These are phyloP conservation scores for Chlamydomonas urium DNA, from an alignment of 139 green algal genomes.

Conservation along the genomic window DNA sequence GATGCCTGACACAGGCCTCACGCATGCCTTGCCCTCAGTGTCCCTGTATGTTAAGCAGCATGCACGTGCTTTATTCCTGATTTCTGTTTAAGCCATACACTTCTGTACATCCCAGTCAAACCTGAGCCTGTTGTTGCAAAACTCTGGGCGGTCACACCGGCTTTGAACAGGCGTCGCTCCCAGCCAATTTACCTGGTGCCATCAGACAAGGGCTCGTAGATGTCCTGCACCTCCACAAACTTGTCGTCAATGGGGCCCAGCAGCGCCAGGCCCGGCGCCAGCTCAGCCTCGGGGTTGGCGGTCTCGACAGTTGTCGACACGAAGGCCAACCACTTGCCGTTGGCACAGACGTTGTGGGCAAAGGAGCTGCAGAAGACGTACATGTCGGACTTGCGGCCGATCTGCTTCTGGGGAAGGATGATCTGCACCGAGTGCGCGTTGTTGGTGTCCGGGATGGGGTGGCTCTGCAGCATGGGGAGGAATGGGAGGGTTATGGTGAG, in stretches of 20 bases:
- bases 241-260: conserved; percentile 91
- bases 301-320: conserved; percentile 94
- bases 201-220: conserved; percentile 14
- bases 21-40: too few species aligned
- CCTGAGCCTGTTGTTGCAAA: too few species aligned
- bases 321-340: conserved; percentile 95
- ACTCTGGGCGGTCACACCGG: too few species aligned
- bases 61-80: too few species aligned
- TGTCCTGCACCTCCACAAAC: conserved; percentile 69
- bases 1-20: too few species aligned
- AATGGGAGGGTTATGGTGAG: too few species aligned
- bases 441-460: conserved; percentile 94
- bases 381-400: conserved; percentile 85
- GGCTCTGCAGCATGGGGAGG: conserved; percentile 43
- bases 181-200: conserved; percentile 4
- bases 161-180: too few species aligned
- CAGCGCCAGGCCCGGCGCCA: conserved; percentile 75
- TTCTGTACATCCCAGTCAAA: too few species aligned
- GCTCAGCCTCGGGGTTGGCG: conserved; percentile 59
- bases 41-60: too few species aligned
- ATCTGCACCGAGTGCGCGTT: conserved; percentile 87
- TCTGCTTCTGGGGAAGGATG: conserved; percentile 98
- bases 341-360: conserved; percentile 84
- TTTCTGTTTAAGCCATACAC: too few species aligned
- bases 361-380: conserved; percentile 98